These are phyloP conservation scores for Xylaria sp. DNA, from an alignment of 2,329 filamentous ascomycete genomes.

Conservation along the genomic window DNA sequence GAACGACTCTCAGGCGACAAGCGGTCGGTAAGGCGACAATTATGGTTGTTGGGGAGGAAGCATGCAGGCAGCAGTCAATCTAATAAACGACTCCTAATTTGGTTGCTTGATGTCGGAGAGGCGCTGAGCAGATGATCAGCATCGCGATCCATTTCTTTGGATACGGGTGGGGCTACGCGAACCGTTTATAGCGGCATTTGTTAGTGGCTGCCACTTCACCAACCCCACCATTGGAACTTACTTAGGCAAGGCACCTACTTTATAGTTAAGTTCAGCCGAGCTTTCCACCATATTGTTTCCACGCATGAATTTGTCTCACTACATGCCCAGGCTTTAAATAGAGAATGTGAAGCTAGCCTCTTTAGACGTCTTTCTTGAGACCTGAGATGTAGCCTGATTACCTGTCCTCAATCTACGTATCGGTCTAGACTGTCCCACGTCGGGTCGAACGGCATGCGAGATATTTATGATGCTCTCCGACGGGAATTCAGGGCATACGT, in stretches of 20 bases:
- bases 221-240: too few species aligned
- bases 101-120: constrained; percentile 7
- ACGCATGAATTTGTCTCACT: too few species aligned
- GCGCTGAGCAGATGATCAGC: constrained; percentile 17
- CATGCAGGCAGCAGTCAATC: constrained; percentile 28
- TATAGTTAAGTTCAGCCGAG: too few species aligned
- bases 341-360: too few species aligned
- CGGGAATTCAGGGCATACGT: not conserved
- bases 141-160: not conserved
- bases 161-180: not conserved
- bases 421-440: not conserved
- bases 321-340: too few species aligned
- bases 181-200: not conserved
- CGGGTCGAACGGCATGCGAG: not conserved
- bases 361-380: too few species aligned
- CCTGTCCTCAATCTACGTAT: not conserved
- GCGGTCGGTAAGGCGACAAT: constrained; percentile 8
- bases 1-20: not conserved
- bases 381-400: not conserved
- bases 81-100: not conserved
- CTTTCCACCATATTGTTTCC: too few species aligned
- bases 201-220: too few species aligned
- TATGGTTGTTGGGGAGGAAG: not conserved
- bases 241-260: too few species aligned
- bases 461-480: not conserved